phyloP scores from a whole-genome alignment of 495 filamentous ascomycete genomes.

The Lasiosphaeria hispida region DNA sequence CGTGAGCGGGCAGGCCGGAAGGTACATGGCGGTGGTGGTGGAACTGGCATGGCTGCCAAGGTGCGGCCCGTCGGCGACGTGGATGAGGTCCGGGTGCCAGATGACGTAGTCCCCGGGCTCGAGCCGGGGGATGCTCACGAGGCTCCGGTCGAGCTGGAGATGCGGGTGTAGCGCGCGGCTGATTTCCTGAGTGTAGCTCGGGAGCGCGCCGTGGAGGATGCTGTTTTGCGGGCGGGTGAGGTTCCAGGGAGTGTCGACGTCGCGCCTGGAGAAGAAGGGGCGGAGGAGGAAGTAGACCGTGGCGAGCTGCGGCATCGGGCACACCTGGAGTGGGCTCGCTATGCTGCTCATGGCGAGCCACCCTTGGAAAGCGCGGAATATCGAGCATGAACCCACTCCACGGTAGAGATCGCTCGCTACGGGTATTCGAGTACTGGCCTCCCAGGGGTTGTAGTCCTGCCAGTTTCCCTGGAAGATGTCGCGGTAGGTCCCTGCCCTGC shows the following conservation, averaged over 20 bases:
- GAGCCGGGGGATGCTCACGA: constrained; percentile 72
- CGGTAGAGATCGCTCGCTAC: constrained; percentile 79
- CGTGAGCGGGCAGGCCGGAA: constrained; percentile 80
- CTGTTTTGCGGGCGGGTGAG: constrained; percentile 43
- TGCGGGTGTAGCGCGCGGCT: constrained; percentile 71
- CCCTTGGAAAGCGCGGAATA: constrained; percentile 86
- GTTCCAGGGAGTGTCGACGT: constrained; percentile 41
- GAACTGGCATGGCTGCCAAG: background rate
- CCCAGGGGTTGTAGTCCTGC: constrained; percentile 84
- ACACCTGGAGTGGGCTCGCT: constrained; percentile 60
- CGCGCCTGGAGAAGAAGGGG: constrained; percentile 66
- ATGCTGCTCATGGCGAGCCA: constrained; percentile 71
- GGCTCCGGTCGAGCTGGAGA: constrained; percentile 62
- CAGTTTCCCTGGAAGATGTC: constrained; percentile 70
- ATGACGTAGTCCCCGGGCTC: constrained; percentile 82
- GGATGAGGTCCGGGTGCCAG: constrained; percentile 73
- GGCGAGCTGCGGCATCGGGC: constrained; percentile 69
- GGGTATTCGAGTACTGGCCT: constrained; percentile 64
- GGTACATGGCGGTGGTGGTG: constrained; percentile 54
- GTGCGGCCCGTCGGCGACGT: constrained; percentile 23
- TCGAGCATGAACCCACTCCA: constrained; percentile 74
- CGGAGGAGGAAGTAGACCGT: constrained; percentile 84
- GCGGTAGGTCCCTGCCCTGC: constrained; percentile 62
- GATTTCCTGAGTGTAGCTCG: constrained; percentile 71
- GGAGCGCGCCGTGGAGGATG: constrained; percentile 73